phyloP scores from a whole-genome alignment of 1,139 yeast species.

The Kazachstania sp. region DNA sequence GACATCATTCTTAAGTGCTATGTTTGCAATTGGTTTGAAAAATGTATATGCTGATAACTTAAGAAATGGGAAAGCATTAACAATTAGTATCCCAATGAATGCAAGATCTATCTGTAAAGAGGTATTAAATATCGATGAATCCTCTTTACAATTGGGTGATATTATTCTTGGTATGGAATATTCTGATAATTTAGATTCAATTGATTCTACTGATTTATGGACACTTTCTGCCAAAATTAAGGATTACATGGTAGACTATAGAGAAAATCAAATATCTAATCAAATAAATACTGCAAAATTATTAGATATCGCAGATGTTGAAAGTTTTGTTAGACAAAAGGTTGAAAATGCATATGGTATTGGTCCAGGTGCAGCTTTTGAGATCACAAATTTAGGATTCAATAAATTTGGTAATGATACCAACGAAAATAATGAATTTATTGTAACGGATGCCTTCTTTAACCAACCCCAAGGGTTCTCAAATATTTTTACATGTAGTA shows the following conservation, averaged over 20 bases:
- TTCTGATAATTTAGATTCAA: neutral
- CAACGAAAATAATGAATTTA: slow-evolving; percentile 5
- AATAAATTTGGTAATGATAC: slow-evolving; percentile 14
- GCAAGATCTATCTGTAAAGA: slow-evolving; percentile 16
- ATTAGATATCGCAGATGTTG: slow-evolving; percentile 20
- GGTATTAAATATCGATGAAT: slow-evolving; percentile 7
- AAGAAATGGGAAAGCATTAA: slow-evolving; percentile 14
- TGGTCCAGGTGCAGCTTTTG: slow-evolving; percentile 25
- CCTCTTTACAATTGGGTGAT: slow-evolving; percentile 17
- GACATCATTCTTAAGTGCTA: slow-evolving; percentile 19
- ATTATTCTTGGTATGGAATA: slow-evolving; percentile 17
- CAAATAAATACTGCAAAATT: slow-evolving; percentile 18
- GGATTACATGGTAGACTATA: slow-evolving; percentile 5
- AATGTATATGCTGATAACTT: neutral
- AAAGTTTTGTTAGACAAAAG: slow-evolving; percentile 14
- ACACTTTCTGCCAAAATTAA: slow-evolving; percentile 13
- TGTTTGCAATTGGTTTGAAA: slow-evolving; percentile 11
- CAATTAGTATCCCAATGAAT: slow-evolving; percentile 24
- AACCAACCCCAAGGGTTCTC: slow-evolving; percentile 25
- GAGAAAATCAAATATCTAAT: slow-evolving; percentile 10
- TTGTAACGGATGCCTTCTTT: slow-evolving; percentile 23
- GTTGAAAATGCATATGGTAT: slow-evolving; percentile 7
- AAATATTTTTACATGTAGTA: slow-evolving; percentile 18
- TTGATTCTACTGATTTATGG: slow-evolving; percentile 12
- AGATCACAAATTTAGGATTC: slow-evolving; percentile 26